Evolutionary conservation across 768 basidiomycete genomes (phyloP), one percentile per base, ranked within the genome.

Genomic region (Lactarius hatsudake): DNA sequence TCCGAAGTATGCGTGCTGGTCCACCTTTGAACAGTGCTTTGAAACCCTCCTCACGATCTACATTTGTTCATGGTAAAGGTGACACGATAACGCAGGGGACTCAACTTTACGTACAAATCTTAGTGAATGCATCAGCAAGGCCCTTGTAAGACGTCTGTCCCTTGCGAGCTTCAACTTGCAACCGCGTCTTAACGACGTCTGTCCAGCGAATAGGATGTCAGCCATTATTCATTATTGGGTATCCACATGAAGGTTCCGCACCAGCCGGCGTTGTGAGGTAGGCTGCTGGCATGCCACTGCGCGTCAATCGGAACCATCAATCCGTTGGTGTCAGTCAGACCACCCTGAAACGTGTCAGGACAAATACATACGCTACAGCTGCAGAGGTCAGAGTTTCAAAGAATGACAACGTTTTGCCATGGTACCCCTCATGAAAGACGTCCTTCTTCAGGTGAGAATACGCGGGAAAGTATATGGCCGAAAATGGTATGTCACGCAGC

Each of bases 181-280:
- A 79, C 57, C 96, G 86, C 18, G 97, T 98, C 84, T 99, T 98
- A 74, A 98, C 92, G 68, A 98, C 97, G 78, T 99, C 96, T 91
- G 76, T 66, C 65, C 42, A 64, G 23, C 17, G 30, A 36, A 34
- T 38, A 23, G 65, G 67, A 65, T 70, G 65, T 71, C 59, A 71
- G 61, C 58, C 45, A 5, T 54, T 63, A 36, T 58, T 48, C 66
- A 60, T 34, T 61, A 40, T 38, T 42, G 42, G 60, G 55, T 54
- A 38, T 48, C 51, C 30, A 30, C 23, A n/a, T 40, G 17, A 23
- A 57, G 61, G 56, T 51, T 10, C 28, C 81, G 73, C 71, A 92
- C 93, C 93, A 72, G 91, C 91, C 51, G 94, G 94, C 10, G 94
- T 96, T 38, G 93, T 93, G 69, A 96, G 79, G 78, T 95, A 96